Percentiles rank a stretch among this genome's conserved stretches.
These are phyloP conservation scores for Immersiporthe knoxdaviesiana DNA, from an alignment of 2,329 filamentous ascomycete genomes.

Conservation along the genomic window DNA sequence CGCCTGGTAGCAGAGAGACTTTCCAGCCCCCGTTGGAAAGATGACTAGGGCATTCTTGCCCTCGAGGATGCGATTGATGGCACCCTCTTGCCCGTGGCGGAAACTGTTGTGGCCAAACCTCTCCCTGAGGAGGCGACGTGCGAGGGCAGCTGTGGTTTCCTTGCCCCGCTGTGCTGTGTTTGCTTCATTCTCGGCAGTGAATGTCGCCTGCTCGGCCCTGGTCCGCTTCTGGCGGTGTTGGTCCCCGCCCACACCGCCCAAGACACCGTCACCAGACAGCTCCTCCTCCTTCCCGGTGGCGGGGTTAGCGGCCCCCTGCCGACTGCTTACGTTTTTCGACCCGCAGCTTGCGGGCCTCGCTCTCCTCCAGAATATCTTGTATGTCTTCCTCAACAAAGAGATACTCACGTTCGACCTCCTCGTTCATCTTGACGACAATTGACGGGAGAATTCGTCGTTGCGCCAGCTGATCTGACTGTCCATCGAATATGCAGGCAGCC, in stretches of 20 bases:
- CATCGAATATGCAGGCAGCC: not conserved
- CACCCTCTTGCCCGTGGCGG: constrained; percentile 49
- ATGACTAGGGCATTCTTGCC: constrained; percentile 48
- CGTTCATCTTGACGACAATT: constrained; percentile 13
- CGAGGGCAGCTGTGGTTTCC: constrained; percentile 26
- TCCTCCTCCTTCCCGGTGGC: not conserved
- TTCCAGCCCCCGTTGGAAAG: constrained; percentile 55
- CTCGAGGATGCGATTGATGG: constrained; percentile 43
- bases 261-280: not conserved
- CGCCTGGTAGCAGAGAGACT: constrained; percentile 54
- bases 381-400: constrained; percentile 37
- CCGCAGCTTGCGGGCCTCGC: constrained; percentile 23
- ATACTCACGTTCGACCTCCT: constrained; percentile 40
- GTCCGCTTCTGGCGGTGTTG: not conserved
- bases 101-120: constrained; percentile 47
- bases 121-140: constrained; percentile 39
- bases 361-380: constrained; percentile 20
- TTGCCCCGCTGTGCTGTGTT: not conserved
- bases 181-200: not conserved
- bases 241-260: not conserved
- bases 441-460: not conserved
- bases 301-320: constrained; percentile 1
- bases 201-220: not conserved
- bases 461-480: not conserved
- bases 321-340: not conserved